Evolutionary conservation across 768 basidiomycete species (phyloP), one percentile per base, ranked within the genome.

Genomic region (Ephemerocybe angulata): DNA sequence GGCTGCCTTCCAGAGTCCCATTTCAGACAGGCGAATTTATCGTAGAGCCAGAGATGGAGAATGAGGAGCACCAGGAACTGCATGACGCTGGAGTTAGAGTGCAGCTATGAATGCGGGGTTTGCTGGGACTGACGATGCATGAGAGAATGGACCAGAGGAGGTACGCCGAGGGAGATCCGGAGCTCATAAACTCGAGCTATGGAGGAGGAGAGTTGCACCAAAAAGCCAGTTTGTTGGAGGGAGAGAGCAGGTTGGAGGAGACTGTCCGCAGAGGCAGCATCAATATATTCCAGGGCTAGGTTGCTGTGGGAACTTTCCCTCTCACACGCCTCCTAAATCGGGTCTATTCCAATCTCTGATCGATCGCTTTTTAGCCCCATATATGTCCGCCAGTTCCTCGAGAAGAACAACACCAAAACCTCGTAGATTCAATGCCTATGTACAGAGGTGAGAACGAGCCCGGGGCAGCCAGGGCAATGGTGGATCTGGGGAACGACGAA

Each of bases 41-140:
- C 90, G 63, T 90, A 92, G 58, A 72, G 75, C 87, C 87, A 92
- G n/a, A 92, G 78, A 67, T 92, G 90, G 61, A 80, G 73, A 44
- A 87, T 62, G 53, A 90, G 77, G 67, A 89, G 88, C 42, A 71
- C 61, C 53, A 82, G 76, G 64, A 90, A 90, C 89, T 88, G 59
- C n/a, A 48, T 21, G 35, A 41, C 22, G 59, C 30, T 43, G 51
- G 51, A 50, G 47, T 41, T 53, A 52, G 44, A 59, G 28, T 54
- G 51, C 33, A 41, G 19, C 37, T 76, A 49, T 79, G 61, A 17
- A 72, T 79, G 81, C 37, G 81, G 61, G 27, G 73, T 66, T 55
- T 80, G 77, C 21, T 19, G 50, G 78, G 61, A 68, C 85, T 70
- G 63, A 88, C 87, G 60, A 84, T 71, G 59, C 76, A 76, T 1